phyloP scores from a whole-genome alignment of 1,139 yeast species.

The Yamadazyma aaseri region DNA sequence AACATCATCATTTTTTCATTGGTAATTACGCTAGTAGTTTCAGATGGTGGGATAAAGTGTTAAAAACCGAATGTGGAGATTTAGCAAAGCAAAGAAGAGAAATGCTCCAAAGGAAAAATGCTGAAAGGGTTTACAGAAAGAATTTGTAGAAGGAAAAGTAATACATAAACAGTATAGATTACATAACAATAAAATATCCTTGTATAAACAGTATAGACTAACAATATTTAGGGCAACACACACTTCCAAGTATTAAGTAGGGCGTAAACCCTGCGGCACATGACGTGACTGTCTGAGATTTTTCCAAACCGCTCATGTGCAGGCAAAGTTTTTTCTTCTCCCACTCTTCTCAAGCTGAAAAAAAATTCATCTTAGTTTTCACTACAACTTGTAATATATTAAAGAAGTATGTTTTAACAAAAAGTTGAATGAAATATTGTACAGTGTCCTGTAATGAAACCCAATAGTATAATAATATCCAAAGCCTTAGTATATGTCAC shows the following conservation, averaged over 20 bases:
- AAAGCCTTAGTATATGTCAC: no score
- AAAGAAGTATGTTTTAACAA: constrained; percentile 15
- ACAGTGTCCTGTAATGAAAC: neutral
- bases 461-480: no score
- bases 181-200: no score
- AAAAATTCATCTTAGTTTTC: constrained; percentile 16
- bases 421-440: neutral
- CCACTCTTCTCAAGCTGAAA: constrained; percentile 11
- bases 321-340: constrained; percentile 7
- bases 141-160: neutral
- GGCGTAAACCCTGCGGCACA: constrained; percentile 6
- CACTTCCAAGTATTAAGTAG: no score
- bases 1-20: constrained; percentile 48
- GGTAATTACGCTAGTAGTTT: constrained; percentile 93
- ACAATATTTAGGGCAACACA: constrained; percentile 6
- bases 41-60: constrained; percentile 87
- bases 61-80: constrained; percentile 82
- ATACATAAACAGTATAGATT: neutral
- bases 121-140: constrained; percentile 31
- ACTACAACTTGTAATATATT: constrained; percentile 14
- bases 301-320: constrained; percentile 4
- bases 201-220: neutral
- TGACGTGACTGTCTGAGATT: constrained; percentile 10
- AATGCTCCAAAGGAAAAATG: constrained; percentile 49
- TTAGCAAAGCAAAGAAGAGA: constrained; percentile 65